Conservation (phyloP, 2,329 filamentous ascomycete species). For the Daldinia sp. region DNA sequence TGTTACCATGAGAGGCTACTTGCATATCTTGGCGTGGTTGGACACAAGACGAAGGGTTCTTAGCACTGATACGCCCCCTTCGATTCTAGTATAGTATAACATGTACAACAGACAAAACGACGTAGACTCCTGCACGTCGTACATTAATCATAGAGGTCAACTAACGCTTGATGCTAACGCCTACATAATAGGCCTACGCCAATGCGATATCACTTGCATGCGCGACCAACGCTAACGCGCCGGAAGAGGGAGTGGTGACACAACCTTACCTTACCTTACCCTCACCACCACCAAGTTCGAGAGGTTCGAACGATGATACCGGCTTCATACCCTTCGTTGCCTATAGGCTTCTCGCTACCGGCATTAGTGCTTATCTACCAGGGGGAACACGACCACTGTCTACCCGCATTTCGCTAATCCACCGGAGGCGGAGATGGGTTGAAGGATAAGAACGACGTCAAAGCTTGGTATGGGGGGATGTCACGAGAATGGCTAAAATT, state of each 20-base stretch:
- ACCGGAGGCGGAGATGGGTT: constrained; percentile 4
- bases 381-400: constrained; percentile 19
- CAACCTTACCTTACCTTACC: constrained; percentile 38
- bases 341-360: constrained; percentile 34
- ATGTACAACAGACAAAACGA: constrained; percentile 29
- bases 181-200: constrained; percentile 38
- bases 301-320: constrained; percentile 30
- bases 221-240: constrained; percentile 30
- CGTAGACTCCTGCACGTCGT: constrained; percentile 16
- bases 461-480: constrained; percentile 11
- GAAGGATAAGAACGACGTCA: constrained; percentile 13
- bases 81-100: constrained; percentile 2
- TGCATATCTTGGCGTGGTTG: constrained; percentile 44
- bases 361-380: constrained; percentile 36
- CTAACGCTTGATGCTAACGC: constrained; percentile 9
- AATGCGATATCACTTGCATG: constrained; percentile 45
- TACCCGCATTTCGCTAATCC: constrained; percentile 10
- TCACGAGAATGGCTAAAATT: constrained; percentile 34
- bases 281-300: constrained; percentile 32
- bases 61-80: constrained; percentile 6
- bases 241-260: constrained; percentile 33
- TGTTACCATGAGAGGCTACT: constrained; percentile 40
- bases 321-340: constrained; percentile 17
- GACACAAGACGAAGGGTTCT: constrained; percentile 24
- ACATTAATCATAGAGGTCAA: constrained; percentile 16